Base-by-base conservation (phyloP, 2,329 filamentous ascomycete genomes). In the Xylariaceae sp. region DNA sequence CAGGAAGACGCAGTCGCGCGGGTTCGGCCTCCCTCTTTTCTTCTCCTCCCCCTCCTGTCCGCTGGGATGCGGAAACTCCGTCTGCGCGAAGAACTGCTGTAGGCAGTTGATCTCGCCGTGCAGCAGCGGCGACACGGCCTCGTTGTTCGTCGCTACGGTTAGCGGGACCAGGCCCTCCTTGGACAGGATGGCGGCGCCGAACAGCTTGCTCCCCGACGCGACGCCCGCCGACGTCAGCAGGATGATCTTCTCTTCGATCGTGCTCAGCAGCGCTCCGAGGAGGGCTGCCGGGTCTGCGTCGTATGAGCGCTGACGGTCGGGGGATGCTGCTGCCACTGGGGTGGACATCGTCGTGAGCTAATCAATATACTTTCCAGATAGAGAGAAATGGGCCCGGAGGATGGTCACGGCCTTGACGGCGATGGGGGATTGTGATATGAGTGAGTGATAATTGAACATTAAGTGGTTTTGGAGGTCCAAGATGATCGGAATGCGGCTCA, bases 101-200 rank as follows among this genome's bases (percentile, higher is more conserved):
- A 78, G 76, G 62, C 74, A 78, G 56, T 76, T 74, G 56, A 78
- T 75, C 48, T 78, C 74, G 44, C 74, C 74, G 54, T 78, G 74
- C 7, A 78, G 63, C 3, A 78, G 63, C 2, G 74, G 74, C 4
- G 74, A 77, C 1, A 54, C 55, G 9, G 64, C 64, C 54, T 78
- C 74, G 55, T 77, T 69, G 61, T 78, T 78, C 31, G 72, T 77
- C 8, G 73, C 65, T 5, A 73, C 66, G 0, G 69, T 73, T 11
- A 71, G 55, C 2, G 69, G 62, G 0, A 48, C 31, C 5, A 77
- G 65, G 12, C 52, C 54, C 2, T 56, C 33, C 1, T 67, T 64
- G 6, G 63, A 60, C 3, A 78, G 61, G 43, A 78, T 71, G 8
- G 74, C 71, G 3, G 74, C 74, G 11, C 74, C 74, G 48, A 78